phyloP scores from a whole-genome alignment of 768 basidiomycete genomes.

The Collybia sp. region DNA sequence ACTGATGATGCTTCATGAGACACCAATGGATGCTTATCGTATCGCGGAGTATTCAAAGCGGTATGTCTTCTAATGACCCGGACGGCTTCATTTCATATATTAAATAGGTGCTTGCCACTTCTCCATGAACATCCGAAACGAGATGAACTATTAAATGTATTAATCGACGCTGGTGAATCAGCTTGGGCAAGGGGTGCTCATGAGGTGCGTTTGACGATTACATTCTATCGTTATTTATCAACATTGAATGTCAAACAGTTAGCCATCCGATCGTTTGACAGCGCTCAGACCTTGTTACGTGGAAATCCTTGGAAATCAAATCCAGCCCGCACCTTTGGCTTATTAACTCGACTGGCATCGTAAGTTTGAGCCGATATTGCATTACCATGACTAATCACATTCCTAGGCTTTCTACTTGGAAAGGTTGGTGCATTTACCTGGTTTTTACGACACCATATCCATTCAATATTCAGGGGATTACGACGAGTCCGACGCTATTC shows the following conservation, averaged over 20 bases:
- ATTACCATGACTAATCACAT: not conserved
- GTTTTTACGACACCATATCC: not conserved
- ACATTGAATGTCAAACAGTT: slow-evolving; percentile 32
- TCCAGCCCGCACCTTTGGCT: slow-evolving; percentile 41
- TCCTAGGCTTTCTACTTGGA: slow-evolving; percentile 57
- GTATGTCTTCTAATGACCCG: slow-evolving; percentile 21
- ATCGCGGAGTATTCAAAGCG: slow-evolving; percentile 67
- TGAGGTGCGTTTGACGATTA: slow-evolving; percentile 38
- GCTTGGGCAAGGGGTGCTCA: slow-evolving; percentile 72
- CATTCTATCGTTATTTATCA: not conserved
- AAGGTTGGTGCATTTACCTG: slow-evolving; percentile 33
- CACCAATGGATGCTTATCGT: slow-evolving; percentile 57
- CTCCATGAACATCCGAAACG: slow-evolving; percentile 57
- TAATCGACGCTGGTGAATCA: slow-evolving; percentile 67
- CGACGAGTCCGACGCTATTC: slow-evolving; percentile 42
- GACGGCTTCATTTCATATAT: not conserved
- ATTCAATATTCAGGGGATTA: slow-evolving; percentile 41
- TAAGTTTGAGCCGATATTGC: slow-evolving; percentile 25
- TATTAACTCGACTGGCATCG: slow-evolving; percentile 59
- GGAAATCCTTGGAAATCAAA: slow-evolving; percentile 50
- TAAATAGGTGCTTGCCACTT: slow-evolving; percentile 52
- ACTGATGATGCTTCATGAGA: slow-evolving; percentile 65
- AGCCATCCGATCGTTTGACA: slow-evolving; percentile 57
- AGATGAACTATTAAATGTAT: slow-evolving; percentile 53
- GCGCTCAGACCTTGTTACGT: slow-evolving; percentile 50